phyloP scores from a whole-genome alignment of 164 flowering plant species.

The Annona cherimola region DNA sequence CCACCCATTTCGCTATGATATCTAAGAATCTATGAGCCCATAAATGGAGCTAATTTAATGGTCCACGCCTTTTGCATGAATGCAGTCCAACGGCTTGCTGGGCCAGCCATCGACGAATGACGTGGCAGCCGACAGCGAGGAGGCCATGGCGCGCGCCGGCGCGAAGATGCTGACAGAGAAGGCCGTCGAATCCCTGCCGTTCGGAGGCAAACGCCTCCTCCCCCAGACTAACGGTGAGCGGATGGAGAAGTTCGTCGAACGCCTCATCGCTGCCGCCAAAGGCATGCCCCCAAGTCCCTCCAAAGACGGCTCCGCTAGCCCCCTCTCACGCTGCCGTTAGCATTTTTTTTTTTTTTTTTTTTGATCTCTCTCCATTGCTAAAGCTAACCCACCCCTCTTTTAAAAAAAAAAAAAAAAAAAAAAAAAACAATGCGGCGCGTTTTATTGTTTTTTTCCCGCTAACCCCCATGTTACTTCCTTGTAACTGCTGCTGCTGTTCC shows the following conservation, averaged over 20 bases:
- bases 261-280: constrained; percentile 68
- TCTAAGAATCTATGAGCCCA: not conserved
- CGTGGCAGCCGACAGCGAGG: constrained; percentile 12
- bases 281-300: constrained; percentile 79
- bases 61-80: not conserved
- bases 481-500: too few relatives aligned
- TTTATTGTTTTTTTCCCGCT: too few relatives aligned
- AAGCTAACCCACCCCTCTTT: not conserved
- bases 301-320: constrained; percentile 57
- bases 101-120: constrained; percentile 19
- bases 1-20: not conserved
- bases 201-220: constrained; percentile 89
- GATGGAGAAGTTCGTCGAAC: constrained; percentile 62
- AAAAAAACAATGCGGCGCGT: too few relatives aligned
- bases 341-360: not conserved
- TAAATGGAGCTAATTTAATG: not conserved
- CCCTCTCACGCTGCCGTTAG: constrained; percentile 58
- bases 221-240: constrained; percentile 82
- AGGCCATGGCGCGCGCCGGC: not conserved
- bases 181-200: constrained; percentile 80
- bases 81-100: constrained; percentile 50
- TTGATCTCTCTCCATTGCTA: not conserved
- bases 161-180: constrained; percentile 45
- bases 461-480: too few relatives aligned
- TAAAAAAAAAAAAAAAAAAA: too few relatives aligned